Conservation (phyloP, 2,329 filamentous ascomycete genomes). For the Trichoderma arundinaceum region DNA sequence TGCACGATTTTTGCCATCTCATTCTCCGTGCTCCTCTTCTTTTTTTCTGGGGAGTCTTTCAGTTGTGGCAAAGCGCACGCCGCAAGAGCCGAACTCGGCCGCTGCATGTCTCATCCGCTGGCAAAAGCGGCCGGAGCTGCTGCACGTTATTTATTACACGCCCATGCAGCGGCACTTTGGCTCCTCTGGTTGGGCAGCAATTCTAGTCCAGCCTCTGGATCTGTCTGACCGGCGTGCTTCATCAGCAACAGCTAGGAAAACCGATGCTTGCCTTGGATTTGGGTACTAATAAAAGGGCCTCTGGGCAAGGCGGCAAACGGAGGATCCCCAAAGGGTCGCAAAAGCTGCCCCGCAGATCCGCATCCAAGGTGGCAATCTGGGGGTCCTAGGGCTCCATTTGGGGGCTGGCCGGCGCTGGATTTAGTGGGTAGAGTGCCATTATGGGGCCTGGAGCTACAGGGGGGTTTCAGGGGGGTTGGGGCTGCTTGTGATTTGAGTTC, state of each 20-base stretch:
- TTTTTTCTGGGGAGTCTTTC: background rate
- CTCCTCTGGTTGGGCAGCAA: background rate
- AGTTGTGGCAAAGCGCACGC: background rate
- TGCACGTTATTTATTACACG: background rate
- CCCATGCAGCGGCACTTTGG: too few species aligned
- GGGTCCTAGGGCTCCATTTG: background rate
- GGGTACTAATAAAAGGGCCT: too few species aligned
- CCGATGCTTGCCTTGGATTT: too few species aligned
- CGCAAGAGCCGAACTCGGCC: background rate
- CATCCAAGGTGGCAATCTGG: slow-evolving; percentile 9
- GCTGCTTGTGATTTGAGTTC: background rate
- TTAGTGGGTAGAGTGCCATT: slow-evolving; percentile 1
- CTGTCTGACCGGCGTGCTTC: too few species aligned
- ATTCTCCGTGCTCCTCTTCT: background rate
- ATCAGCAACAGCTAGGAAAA: too few species aligned
- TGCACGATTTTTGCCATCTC: too few species aligned
- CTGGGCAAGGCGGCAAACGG: too few species aligned
- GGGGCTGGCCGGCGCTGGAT: background rate
- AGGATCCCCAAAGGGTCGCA: background rate
- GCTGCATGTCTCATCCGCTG: slow-evolving; percentile 13
- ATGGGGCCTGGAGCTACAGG: slow-evolving; percentile 5
- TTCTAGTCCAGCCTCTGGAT: too few species aligned
- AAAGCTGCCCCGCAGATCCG: slow-evolving; percentile 12
- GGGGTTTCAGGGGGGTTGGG: slow-evolving; percentile 12
- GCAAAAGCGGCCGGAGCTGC: background rate